Percentiles rank a stretch among this genome's conserved stretches.
phyloP scores from a whole-genome alignment of 768 basidiomycete genomes.

The Naganishia vaughanmartiniae region DNA sequence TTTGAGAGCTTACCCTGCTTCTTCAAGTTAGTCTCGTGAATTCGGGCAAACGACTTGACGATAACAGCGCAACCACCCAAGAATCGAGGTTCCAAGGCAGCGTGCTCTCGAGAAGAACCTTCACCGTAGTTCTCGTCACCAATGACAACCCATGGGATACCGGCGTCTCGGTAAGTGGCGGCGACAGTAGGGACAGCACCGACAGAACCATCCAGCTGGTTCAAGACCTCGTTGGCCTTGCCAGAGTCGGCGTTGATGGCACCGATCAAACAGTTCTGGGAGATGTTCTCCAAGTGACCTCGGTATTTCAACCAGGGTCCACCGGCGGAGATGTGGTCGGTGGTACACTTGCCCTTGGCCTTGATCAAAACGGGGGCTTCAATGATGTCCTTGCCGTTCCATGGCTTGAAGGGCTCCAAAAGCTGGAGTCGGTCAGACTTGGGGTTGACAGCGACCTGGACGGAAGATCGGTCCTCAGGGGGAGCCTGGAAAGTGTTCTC shows the following conservation, averaged over 20 bases:
- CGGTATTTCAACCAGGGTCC: conserved; percentile 99
- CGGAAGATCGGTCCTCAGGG: conserved; percentile 75
- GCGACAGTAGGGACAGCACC: conserved; percentile 80
- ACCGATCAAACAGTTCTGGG: conserved; percentile 96
- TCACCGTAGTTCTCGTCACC: conserved; percentile 86
- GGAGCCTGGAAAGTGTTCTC: conserved; percentile 96
- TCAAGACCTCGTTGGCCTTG: conserved; percentile 88
- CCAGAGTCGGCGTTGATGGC: conserved; percentile 94
- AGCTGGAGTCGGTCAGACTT: conserved; percentile 86
- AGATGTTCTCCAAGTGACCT: conserved; percentile 97
- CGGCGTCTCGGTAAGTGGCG: conserved; percentile 77
- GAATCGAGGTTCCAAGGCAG: conserved; percentile 55
- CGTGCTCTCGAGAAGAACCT: conserved; percentile 96
- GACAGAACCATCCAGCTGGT: conserved; percentile 81
- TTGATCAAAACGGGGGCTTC: conserved; percentile 95
- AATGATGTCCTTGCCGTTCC: conserved; percentile 87
- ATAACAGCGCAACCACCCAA: conserved; percentile 81
- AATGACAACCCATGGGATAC: conserved; percentile 94
- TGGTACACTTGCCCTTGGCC: conserved; percentile 98
- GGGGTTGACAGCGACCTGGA: conserved; percentile 81
- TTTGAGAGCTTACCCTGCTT: conserved; percentile 80
- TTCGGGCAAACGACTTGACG: conserved; percentile 92
- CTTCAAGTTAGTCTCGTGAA: conserved; percentile 72
- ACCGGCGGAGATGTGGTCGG: conserved; percentile 94
- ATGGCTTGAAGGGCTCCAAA: conserved; percentile 80